These are phyloP conservation scores for Penicillium janthinellum DNA, from an alignment of 2,329 filamentous ascomycete genomes.

Conservation along the genomic window DNA sequence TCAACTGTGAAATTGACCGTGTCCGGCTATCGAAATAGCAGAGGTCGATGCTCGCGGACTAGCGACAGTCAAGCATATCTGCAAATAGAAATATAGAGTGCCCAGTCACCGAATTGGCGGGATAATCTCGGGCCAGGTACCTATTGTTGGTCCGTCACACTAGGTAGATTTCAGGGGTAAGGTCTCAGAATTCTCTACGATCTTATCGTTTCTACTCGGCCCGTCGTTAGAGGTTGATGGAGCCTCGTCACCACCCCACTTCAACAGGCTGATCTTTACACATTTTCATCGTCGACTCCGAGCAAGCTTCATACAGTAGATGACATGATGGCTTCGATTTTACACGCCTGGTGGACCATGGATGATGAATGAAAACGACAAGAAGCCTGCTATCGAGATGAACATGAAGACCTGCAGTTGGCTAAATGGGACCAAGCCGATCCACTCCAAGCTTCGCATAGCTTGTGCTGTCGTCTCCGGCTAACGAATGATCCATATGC, in stretches of 20 bases:
- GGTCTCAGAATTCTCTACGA: too few species aligned
- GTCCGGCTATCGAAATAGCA: not conserved
- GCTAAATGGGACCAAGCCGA: not conserved
- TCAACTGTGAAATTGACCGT: not conserved
- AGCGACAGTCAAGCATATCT: not conserved
- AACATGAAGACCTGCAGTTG: not conserved
- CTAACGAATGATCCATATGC: not conserved
- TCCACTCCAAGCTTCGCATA: not conserved
- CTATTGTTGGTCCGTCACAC: not conserved
- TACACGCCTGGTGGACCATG: too few species aligned
- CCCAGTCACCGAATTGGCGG: not conserved
- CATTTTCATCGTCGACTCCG: not conserved
- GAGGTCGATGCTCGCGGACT: not conserved
- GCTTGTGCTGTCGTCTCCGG: not conserved
- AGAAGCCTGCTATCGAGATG: not conserved
- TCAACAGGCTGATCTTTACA: not conserved
- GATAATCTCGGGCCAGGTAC: not conserved
- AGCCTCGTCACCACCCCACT: not conserved
- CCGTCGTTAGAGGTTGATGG: not conserved
- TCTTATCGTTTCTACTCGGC: not conserved
- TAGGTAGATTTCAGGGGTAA: not conserved
- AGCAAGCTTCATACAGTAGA: not conserved
- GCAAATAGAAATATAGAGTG: too few species aligned
- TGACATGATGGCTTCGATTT: too few species aligned
- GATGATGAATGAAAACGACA: too few species aligned